phyloP scores from a whole-genome alignment of 495 filamentous ascomycete species.

The Bacidia rubella region DNA sequence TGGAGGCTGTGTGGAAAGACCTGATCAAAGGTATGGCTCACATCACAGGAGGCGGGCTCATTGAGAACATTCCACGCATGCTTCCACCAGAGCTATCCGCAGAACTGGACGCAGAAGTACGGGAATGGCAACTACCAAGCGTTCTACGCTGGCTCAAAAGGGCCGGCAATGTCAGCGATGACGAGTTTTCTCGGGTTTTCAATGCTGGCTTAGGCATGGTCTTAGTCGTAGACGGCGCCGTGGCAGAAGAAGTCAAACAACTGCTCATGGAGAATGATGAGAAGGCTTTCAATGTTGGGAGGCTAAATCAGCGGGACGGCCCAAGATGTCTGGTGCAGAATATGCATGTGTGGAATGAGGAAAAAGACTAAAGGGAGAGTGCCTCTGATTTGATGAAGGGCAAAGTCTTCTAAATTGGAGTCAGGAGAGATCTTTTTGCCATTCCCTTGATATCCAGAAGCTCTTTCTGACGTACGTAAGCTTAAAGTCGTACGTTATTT shows the following conservation, averaged over 20 bases:
- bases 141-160: constrained; percentile 78
- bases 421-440: too few relatives aligned
- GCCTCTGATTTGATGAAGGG: too few relatives aligned
- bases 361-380: too few relatives aligned
- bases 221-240: constrained; percentile 50
- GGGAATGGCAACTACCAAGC: constrained; percentile 50
- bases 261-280: constrained; percentile 55
- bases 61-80: constrained; percentile 90
- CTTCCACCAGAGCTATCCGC: constrained; percentile 62
- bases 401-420: too few relatives aligned
- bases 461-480: too few relatives aligned
- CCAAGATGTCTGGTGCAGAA: constrained; percentile 57
- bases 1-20: constrained; percentile 44
- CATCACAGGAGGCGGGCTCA: constrained; percentile 86
- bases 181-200: constrained; percentile 82
- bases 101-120: constrained; percentile 51
- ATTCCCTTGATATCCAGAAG: too few relatives aligned
- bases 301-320: constrained; percentile 38
- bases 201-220: constrained; percentile 94
- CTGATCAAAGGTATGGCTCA: constrained; percentile 81
- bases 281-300: constrained; percentile 62
- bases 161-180: constrained; percentile 54
- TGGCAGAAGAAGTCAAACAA: constrained; percentile 37
- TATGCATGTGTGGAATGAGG: constrained; percentile 52
- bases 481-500: too few relatives aligned